Percentiles rank a stretch among this genome's conserved stretches.
Conservation (phyloP, 257 asterid species). For the Solanum lignicaule region DNA sequence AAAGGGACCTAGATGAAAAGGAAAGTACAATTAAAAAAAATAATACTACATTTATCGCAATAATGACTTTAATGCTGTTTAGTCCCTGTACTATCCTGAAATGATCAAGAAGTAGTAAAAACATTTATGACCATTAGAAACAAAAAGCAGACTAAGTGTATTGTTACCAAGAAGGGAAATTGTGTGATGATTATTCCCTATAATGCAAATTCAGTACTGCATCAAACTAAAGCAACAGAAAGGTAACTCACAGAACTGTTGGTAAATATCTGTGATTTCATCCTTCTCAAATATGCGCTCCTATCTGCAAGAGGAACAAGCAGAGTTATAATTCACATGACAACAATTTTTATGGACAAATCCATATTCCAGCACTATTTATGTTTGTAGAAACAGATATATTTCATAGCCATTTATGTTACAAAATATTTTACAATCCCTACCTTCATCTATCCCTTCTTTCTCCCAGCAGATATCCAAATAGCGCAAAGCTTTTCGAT, state of each 20-base stretch:
- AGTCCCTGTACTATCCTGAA: neutral
- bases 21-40: neutral
- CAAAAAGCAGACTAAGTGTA: neutral
- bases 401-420: neutral
- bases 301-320: constrained; percentile 31
- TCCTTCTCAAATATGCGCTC: constrained; percentile 59
- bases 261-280: constrained; percentile 80
- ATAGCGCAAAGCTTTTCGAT: constrained; percentile 90
- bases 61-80: neutral
- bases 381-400: neutral
- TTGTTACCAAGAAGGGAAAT: neutral
- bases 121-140: neutral
- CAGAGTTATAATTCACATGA: neutral
- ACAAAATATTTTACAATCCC: neutral
- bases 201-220: neutral
- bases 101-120: neutral
- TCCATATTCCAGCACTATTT: neutral
- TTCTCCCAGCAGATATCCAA: constrained; percentile 95
- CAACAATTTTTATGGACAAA: neutral
- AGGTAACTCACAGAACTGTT: constrained; percentile 86
- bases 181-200: neutral
- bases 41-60: neutral
- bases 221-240: neutral
- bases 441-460: constrained; percentile 93
- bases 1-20: neutral